Evolutionary conservation across 2,329 filamentous ascomycete species (phyloP).

Genomic region (Mollisia scopiformis): DNA sequence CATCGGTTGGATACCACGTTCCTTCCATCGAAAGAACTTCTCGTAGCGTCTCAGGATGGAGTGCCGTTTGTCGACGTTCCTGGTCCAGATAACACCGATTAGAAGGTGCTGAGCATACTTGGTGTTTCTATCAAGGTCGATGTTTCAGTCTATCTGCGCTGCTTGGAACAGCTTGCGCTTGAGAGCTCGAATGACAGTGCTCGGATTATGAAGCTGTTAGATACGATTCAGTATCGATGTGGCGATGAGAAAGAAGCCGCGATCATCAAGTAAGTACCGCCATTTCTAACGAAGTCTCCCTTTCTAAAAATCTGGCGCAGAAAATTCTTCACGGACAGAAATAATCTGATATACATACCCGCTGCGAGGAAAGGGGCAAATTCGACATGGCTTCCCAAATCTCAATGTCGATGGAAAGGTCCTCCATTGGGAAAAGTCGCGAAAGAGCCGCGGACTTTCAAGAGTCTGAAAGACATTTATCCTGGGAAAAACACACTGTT

Average conservation of each 20-base stretch:
- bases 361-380: not conserved
- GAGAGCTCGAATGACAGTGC: not conserved
- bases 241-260: not conserved
- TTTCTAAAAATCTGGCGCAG: not conserved
- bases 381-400: not conserved
- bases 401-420: conserved; percentile 9
- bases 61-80: conserved; percentile 8
- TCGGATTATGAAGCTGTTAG: not conserved
- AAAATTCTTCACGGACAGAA: not conserved
- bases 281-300: not conserved
- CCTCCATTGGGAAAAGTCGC: not conserved
- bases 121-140: conserved; percentile 12
- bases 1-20: conserved; percentile 11
- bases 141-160: conserved; percentile 7
- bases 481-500: conserved; percentile 8
- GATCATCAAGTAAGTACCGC: not conserved
- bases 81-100: not conserved
- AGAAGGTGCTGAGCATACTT: conserved; percentile 1
- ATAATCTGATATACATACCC: conserved; percentile 4
- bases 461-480: conserved; percentile 2
- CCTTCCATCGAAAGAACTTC: conserved; percentile 6
- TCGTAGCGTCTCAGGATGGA: conserved; percentile 4
- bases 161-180: not conserved
- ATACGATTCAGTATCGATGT: conserved; percentile 2
- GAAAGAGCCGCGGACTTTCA: not conserved